Percentiles rank a stretch among this genome's conserved stretches.
Evolutionary conservation across 768 basidiomycete genomes (phyloP).

Genomic region (Tricholoma sp.): DNA sequence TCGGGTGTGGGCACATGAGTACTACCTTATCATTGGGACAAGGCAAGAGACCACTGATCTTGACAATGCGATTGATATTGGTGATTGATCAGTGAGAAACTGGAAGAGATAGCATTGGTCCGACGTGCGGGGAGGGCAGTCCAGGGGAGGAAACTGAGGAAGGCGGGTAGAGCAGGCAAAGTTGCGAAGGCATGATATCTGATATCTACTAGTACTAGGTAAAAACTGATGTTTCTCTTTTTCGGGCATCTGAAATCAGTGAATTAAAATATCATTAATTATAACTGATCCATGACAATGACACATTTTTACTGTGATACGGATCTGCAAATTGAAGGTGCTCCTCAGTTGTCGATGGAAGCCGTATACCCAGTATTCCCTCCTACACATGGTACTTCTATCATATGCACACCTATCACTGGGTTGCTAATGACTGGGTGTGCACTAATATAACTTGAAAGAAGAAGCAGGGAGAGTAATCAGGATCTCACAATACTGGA

Average conservation of each 20-base stretch:
- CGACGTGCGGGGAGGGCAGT: slow-evolving; percentile 74
- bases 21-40: slow-evolving; percentile 51
- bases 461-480: too few species aligned
- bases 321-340: neutral
- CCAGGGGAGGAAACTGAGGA: slow-evolving; percentile 29
- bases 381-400: neutral
- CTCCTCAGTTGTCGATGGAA: neutral
- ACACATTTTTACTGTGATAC: neutral
- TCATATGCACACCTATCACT: neutral
- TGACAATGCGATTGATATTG: slow-evolving; percentile 65
- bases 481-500: too few species aligned
- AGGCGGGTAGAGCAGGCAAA: neutral
- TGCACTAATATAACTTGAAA: too few species aligned
- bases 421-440: too few species aligned
- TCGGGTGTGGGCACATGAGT: too few species aligned
- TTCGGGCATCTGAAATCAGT: too few species aligned
- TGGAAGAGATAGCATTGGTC: slow-evolving; percentile 68
- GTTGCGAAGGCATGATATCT: neutral
- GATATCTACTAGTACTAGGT: too few species aligned
- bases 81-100: slow-evolving; percentile 75
- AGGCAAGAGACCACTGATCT: slow-evolving; percentile 49
- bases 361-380: neutral
- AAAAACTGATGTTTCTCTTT: too few species aligned
- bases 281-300: too few species aligned
- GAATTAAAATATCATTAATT: too few species aligned